A percentile compares a stretch with the other conserved stretches of the same genome.
These are phyloP conservation scores for Neurospora sp. DNA, from an alignment of 495 filamentous ascomycete species.

Conservation along the genomic window DNA sequence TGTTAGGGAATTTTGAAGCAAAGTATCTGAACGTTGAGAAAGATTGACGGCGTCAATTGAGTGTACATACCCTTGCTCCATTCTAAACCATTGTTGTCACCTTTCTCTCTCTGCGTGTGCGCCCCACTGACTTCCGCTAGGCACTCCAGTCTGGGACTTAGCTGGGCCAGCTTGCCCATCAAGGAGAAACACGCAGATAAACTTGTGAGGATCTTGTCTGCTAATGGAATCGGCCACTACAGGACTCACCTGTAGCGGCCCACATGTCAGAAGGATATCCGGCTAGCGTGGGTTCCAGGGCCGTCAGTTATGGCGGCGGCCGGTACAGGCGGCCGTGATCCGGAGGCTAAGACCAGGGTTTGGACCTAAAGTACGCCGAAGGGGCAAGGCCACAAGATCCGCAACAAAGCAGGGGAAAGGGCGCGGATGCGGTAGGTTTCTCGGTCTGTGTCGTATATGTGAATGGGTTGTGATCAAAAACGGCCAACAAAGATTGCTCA, in stretches of 20 bases:
- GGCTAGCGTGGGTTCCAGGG: conserved; percentile 17
- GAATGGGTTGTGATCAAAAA: neutral
- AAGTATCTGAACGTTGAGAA: neutral
- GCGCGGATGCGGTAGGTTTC: neutral
- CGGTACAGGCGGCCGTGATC: conserved; percentile 4
- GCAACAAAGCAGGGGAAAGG: neutral
- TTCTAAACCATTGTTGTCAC: neutral
- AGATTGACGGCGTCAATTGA: neutral
- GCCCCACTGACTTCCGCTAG: neutral
- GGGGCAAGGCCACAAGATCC: neutral
- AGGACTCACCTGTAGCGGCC: conserved; percentile 13
- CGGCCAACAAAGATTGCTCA: neutral
- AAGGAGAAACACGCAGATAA: neutral
- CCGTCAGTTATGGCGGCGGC: conserved; percentile 10
- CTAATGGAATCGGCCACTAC: neutral
- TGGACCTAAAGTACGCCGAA: neutral
- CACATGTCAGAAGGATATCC: conserved; percentile 21
- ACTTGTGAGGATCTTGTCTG: neutral
- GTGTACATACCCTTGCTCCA: neutral
- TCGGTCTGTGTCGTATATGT: neutral
- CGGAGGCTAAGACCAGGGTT: conserved; percentile 2
- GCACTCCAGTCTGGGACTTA: neutral
- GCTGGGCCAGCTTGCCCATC: neutral
- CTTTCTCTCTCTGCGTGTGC: neutral
- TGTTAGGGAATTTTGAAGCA: conserved; percentile 6